These are phyloP conservation scores for Salisapilia sapeloensis DNA, from an alignment of 352 stramenopile species.

Conservation along the genomic window DNA sequence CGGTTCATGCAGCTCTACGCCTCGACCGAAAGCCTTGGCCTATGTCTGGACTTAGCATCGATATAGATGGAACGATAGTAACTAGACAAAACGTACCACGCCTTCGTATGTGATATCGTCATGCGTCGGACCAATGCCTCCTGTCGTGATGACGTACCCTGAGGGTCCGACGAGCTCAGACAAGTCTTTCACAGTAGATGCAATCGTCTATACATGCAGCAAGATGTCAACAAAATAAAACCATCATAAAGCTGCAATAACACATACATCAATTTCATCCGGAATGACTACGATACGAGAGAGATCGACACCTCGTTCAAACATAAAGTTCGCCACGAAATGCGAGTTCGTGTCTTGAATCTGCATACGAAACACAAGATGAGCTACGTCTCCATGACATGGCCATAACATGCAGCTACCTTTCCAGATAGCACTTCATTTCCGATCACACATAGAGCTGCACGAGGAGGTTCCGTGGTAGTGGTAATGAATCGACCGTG, in stretches of 20 bases:
- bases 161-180: slow-evolving; percentile 47
- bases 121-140: slow-evolving; percentile 69
- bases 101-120: slow-evolving; percentile 82
- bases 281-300: slow-evolving; percentile 62
- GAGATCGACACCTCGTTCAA: slow-evolving; percentile 58
- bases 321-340: slow-evolving; percentile 70
- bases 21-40: slow-evolving; percentile 55
- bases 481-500: neutral
- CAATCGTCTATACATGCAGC: slow-evolving; percentile 22
- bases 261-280: slow-evolving; percentile 44
- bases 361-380: slow-evolving; percentile 8
- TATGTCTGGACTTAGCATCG: slow-evolving; percentile 3
- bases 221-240: neutral
- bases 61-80: slow-evolving; percentile 3
- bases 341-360: slow-evolving; percentile 77
- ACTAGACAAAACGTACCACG: slow-evolving; percentile 17
- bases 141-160: slow-evolving; percentile 78
- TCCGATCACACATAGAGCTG: slow-evolving; percentile 62
- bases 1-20: slow-evolving; percentile 44
- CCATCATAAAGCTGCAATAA: neutral
- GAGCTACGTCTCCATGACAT: neutral
- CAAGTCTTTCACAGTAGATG: slow-evolving; percentile 50
- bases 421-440: slow-evolving; percentile 79
- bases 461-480: slow-evolving; percentile 14
- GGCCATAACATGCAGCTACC: slow-evolving; percentile 7